Evolutionary conservation across 192 early-diverging fungal species (phyloP), one percentile per base, ranked within the genome.

Genomic region (Linnemannia exigua): DNA sequence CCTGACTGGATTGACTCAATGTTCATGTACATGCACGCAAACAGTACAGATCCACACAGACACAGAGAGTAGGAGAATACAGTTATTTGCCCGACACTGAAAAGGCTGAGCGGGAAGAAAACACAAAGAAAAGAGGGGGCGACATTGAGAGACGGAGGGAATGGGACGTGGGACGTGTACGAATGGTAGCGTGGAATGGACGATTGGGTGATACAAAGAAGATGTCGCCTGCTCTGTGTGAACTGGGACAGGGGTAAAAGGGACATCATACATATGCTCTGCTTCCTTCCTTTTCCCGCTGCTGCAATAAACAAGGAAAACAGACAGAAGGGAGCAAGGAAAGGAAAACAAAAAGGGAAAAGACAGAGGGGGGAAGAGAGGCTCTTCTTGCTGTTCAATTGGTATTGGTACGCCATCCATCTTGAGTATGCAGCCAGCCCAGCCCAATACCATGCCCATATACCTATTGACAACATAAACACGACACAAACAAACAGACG

Each of bases 111-210:
- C 68, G 38, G 68, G 68, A 70, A 70, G 38, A 41, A 70, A 37
- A 41, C 20, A 70, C 22, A 41, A 25, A 3, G 37, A 35, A 35
- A 67, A 28, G 19, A 41, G n/a, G 38, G 35, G 31, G n/a, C n/a
- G n/a, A n/a, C 11, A 37, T 36, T 7, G 35, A 68, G 31, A 37
- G 22, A 16, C 31, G 67, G 68, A 33, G 33, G 33, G 67, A 38
- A 15, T 31, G 70, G 25, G 71, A 46, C n/a, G n/a, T 46, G 48
- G 58, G 25, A 33, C 31, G 58, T n/a, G 58, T 25, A 16, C 58
- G 58, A 63, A 63, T 63, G 58, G 58, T 15, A 63, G 58, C 58
- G 58, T 63, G 58, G 58, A 63, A 63, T 63, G 58, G 58, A 63
- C 58, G 58, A 63, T 31, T 63, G 58, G 58, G 58, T 61, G 58